Base-by-base conservation (phyloP, 164 flowering plant genomes). In the Tetrastigma voinierianum region DNA sequence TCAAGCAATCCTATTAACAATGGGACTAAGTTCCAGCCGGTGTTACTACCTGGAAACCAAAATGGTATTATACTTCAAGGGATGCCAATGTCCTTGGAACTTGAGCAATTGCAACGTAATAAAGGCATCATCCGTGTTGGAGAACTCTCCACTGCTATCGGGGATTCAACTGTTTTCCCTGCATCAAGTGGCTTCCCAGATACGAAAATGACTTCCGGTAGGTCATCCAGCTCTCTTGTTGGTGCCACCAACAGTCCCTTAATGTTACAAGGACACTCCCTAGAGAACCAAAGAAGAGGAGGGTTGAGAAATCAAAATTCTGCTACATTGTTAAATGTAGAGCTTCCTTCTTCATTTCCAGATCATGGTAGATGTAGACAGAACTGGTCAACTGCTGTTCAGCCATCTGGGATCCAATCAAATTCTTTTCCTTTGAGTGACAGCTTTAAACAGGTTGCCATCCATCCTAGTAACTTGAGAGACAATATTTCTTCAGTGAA, bases 61-160 rank as follows among this genome's bases (percentile, higher is more conserved):
- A 72, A 67, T 68, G 82, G 81, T 11, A 78, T 62, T 67, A 71
- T 82, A 56, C 85, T 84, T 61, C 86, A 80, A 60, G 88, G 91
- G 44, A 78, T 82, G 79, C 91, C 91, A 11, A 74, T 58, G 25
- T 69, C 87, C 2, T 62, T 83, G 40, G 90, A 85, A 44, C 75
- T 82, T 54, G 85, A 85, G 62, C 86, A 82, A 54, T 57, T 84
- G 47, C 88, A 84, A 52, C 69, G 70, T 15, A 72, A 51, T 46
- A 78, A 70, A 53, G 59, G 70, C 46, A 64, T 62, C 51, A 24
- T 70, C 48, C 51, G 57, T 61, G 52, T 62, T 46, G 66, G 74
- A 21, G 81, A 77, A 10, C 71, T 80, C 51, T 71, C 80, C 58
- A 25, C 70, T 15, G 17, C 67, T n/a, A 20, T 76, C 53, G 70